These are phyloP conservation scores for Biancaea sappan DNA, from an alignment of 306 rosid genomes.

Conservation along the genomic window DNA sequence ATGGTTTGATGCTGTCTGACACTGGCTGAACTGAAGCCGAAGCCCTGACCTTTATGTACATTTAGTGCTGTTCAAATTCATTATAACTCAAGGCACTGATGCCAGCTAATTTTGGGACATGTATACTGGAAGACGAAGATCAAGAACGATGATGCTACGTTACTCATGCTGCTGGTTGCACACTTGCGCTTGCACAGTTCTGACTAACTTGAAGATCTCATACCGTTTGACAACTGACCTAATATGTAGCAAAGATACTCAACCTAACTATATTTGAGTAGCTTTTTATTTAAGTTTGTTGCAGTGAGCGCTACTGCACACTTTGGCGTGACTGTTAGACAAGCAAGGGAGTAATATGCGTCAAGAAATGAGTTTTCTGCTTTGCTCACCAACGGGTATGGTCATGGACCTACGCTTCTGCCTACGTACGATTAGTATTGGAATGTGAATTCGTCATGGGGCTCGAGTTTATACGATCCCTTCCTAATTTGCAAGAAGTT, in stretches of 20 bases:
- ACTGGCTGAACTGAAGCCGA: too few relatives aligned
- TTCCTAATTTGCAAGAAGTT: neutral
- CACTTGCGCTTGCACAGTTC: conserved; percentile 52
- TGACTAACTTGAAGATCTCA: conserved; percentile 43
- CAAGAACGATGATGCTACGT: conserved; percentile 32
- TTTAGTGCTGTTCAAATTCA: conserved; percentile 38
- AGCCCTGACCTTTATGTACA: conserved; percentile 53
- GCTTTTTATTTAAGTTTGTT: conserved; percentile 10
- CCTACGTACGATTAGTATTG: neutral
- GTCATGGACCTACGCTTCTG: neutral
- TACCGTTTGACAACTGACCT: conserved; percentile 43
- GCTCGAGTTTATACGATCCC: neutral
- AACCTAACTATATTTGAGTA: conserved; percentile 33
- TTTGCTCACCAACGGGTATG: neutral
- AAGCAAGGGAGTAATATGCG: neutral
- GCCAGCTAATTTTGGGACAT: conserved; percentile 47
- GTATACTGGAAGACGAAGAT: conserved; percentile 37
- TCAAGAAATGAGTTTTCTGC: neutral
- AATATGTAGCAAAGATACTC: conserved; percentile 30
- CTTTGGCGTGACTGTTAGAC: conserved; percentile 21
- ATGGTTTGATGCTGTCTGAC: conserved; percentile 44
- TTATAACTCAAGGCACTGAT: conserved; percentile 44
- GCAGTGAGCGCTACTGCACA: conserved; percentile 18
- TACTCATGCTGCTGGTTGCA: conserved; percentile 49
- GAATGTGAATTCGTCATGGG: neutral